Conservation (phyloP, 2,329 filamentous ascomycete genomes). For the Penicillium sp. region DNA sequence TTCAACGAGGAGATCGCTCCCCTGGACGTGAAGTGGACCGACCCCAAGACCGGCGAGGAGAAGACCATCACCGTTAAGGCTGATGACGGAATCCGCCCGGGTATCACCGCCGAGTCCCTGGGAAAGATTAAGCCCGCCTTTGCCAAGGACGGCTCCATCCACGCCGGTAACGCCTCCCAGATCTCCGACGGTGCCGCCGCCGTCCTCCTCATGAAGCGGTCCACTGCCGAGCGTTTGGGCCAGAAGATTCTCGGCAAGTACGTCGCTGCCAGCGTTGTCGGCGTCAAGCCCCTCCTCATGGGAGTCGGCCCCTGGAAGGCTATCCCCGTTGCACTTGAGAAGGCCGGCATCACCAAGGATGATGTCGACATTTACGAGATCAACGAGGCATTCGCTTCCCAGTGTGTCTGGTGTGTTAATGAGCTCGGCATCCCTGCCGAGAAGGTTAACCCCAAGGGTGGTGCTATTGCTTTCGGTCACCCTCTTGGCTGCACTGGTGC, state of each 20-base stretch:
- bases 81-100: slow-evolving; percentile 83
- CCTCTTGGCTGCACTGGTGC: slow-evolving; percentile 93
- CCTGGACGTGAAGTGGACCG: slow-evolving; percentile 79
- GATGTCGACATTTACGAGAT: slow-evolving; percentile 98
- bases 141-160: slow-evolving; percentile 86
- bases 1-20: slow-evolving; percentile 91
- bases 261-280: slow-evolving; percentile 79
- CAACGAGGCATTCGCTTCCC: slow-evolving; percentile 96
- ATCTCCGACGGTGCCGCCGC: slow-evolving; percentile 95
- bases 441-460: slow-evolving; percentile 97
- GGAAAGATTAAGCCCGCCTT: slow-evolving; percentile 89
- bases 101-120: slow-evolving; percentile 85
- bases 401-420: slow-evolving; percentile 91
- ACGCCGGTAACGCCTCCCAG: slow-evolving; percentile 94
- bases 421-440: slow-evolving; percentile 77
- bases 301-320: slow-evolving; percentile 93
- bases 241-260: slow-evolving; percentile 92
- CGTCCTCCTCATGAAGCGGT: slow-evolving; percentile 92
- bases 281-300: slow-evolving; percentile 92
- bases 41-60: slow-evolving; percentile 85
- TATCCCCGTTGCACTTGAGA: slow-evolving; percentile 86
- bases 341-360: slow-evolving; percentile 79
- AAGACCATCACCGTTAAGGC: slow-evolving; percentile 77
- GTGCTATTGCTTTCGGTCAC: slow-evolving; percentile 93
- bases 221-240: slow-evolving; percentile 81